Evolutionary conservation across 306 rosid genomes (phyloP), one percentile per base, ranked within the genome.

Genomic region (Cicer cuneatum): DNA sequence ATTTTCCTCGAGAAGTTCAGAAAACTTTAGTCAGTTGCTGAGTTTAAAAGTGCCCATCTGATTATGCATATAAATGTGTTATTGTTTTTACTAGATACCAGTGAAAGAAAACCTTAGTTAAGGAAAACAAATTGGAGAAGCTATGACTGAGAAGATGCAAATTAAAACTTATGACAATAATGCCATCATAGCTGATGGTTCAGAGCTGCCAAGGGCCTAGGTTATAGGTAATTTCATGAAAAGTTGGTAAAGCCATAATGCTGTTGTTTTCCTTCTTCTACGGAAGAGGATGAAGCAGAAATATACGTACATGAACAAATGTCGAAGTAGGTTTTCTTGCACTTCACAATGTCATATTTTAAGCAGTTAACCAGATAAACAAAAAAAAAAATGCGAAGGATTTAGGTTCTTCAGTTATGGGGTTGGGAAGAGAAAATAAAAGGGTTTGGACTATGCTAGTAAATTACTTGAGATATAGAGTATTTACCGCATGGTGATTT

Each of bases 401-500:
- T 13, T 49, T 13, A 58, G 67, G 47, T 42, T 77, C 62, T 51
- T 70, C 21, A 16, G 60, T 52, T 43, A 46, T 64, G 42, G 46
- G 37, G 66, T 37, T 64, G 42, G 46, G 37, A 58, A 41, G 60
- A 9, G 37, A 59, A 61, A 64, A 66, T 24, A 75, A 47, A 24
- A 73, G 38, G 29, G 13, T 11, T 13, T 48, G 18, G 45, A 64
- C 52, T 16, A 8, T 7, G 29, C 71, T 63, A 74, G 53, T 29
- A 52, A 48, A 70, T 60, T 64, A 81, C 69, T 42, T 53, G 61
- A 71, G 43, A 76, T 52, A 47, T 67, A 18, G 63, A 74, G 74
- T 54, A 79, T 87, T 84, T 76, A 91, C 98, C 79, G 42, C 94
- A 87, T 58, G 96, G 92, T 60, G 93, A 83, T 74, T 74, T 85